These are phyloP conservation scores for Parietichytrium sp. DNA, from an alignment of 108 stramenopile species.

Conservation along the genomic window DNA sequence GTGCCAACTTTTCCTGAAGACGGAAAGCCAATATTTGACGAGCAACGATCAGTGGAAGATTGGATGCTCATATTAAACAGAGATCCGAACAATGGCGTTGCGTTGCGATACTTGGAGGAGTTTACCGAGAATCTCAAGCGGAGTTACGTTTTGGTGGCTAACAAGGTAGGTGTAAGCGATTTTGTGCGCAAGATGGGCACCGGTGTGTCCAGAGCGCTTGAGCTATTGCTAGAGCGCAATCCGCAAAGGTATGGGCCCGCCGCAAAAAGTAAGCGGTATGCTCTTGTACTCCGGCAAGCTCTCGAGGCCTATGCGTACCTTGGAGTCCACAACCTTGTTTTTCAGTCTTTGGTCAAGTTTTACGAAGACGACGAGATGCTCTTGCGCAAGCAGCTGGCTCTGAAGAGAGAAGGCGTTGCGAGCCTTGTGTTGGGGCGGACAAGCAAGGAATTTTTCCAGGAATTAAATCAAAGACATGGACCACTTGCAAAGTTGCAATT, in stretches of 20 bases:
- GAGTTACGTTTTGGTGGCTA: constrained; percentile 5
- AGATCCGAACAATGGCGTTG: not conserved
- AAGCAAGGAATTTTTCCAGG: not conserved
- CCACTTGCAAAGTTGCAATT: constrained; percentile 17
- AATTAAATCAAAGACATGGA: not conserved
- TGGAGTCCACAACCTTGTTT: constrained; percentile 13
- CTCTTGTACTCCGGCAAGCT: not conserved
- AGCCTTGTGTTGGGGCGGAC: not conserved
- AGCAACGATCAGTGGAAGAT: not conserved
- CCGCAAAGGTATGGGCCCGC: constrained; percentile 4
- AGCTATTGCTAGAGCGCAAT: not conserved
- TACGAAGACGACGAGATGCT: not conserved
- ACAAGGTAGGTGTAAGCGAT: not conserved
- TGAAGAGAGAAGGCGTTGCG: not conserved
- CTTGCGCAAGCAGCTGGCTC: not conserved
- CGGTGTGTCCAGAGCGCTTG: not conserved
- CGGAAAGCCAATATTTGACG: not conserved
- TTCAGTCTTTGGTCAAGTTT: not conserved
- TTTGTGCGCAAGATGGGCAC: constrained; percentile 7
- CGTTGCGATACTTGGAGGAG: not conserved
- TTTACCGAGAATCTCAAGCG: constrained; percentile 1
- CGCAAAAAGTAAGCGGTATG: not conserved
- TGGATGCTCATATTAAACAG: constrained; percentile 12
- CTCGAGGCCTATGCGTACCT: constrained; percentile 20
- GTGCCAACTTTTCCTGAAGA: not conserved